A percentile compares a stretch with the other conserved stretches of the same genome.
Conservation (phyloP, 768 basidiomycete genomes). For the Tephrocybe sp. region DNA sequence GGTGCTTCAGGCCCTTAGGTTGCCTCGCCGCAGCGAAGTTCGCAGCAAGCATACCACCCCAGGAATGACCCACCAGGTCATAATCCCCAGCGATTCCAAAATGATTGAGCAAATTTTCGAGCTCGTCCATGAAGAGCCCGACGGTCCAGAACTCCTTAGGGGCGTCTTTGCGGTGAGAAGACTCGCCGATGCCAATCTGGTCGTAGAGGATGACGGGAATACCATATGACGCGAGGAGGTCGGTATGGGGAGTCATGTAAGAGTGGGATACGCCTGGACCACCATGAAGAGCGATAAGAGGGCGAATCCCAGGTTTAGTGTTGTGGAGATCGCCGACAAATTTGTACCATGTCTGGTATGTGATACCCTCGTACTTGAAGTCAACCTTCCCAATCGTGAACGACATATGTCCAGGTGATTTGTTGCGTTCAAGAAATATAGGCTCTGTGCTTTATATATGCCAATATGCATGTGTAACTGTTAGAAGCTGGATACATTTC, state of each 20-base stretch:
- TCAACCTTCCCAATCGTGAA: conserved; percentile 13
- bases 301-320: conserved; percentile 17
- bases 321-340: conserved; percentile 10
- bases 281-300: conserved; percentile 42
- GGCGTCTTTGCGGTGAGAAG: conserved; percentile 39
- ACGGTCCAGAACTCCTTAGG: conserved; percentile 32
- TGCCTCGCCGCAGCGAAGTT: conserved; percentile 35
- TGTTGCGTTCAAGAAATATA: too few species aligned
- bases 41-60: conserved; percentile 52
- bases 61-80: conserved; percentile 51
- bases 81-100: conserved; percentile 38
- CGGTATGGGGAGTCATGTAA: conserved; percentile 35
- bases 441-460: too few species aligned
- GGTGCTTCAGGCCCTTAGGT: conserved; percentile 34
- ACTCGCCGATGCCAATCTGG: conserved; percentile 44
- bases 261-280: conserved; percentile 40
- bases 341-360: conserved; percentile 17
- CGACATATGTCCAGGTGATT: too few species aligned
- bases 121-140: conserved; percentile 52
- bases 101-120: conserved; percentile 43
- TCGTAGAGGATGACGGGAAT: conserved; percentile 50
- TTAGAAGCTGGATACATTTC: too few species aligned
- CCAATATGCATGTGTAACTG: too few species aligned
- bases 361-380: conserved; percentile 12
- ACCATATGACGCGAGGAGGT: conserved; percentile 25